Base-by-base conservation (phyloP, 2,329 filamentous ascomycete genomes). In the Hypoxylon sp. region DNA sequence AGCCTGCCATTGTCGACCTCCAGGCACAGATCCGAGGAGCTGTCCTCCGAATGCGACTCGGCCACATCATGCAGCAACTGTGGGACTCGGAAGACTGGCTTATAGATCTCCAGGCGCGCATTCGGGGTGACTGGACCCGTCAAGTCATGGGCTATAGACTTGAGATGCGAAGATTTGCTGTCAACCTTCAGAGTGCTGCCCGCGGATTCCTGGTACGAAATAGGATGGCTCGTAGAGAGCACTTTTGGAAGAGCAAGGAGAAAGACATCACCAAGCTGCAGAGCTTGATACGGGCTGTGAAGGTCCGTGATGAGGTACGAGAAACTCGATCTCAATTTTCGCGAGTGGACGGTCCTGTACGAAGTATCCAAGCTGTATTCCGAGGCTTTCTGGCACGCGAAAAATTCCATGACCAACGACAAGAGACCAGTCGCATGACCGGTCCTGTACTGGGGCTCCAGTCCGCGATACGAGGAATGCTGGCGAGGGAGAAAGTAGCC, bases 21-120 rank as follows among this genome's bases (percentile, higher is more conserved):
- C 96, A 99, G 72, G 87, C 90, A 31, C 92, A 97, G 72, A 84
- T 93, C 7, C 85, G 92, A 55, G 95, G 94, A 29, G 92, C 93
- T 0, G 72, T 96, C 62, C 73, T 91, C 43, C 86, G 95, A 51
- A 81, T 97, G 70, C 83, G 82, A 52, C 84, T 98, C 1, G 92
- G 92, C 3, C 80, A 89, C 46, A 82, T 86, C 51, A 98, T 99
- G 95, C 90, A 97, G 69, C 77, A 85, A 38, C 82, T 99, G 3
- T 99, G 95, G 95, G 89, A 95, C 60, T 83, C 85, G 10, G 95
- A 99, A 74, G 83, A 88, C 21, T 81, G 83, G 73, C 76, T 99
- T 23, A 78, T 94, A 38, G 89, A 96, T 48, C 79, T 99, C 8
- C 96, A 99, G 73, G 86, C 93, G 6, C 86, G 89, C 33, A 89